Conservation (phyloP, 202 grass and related monocot genomes). For the Eragrostis tef region DNA sequence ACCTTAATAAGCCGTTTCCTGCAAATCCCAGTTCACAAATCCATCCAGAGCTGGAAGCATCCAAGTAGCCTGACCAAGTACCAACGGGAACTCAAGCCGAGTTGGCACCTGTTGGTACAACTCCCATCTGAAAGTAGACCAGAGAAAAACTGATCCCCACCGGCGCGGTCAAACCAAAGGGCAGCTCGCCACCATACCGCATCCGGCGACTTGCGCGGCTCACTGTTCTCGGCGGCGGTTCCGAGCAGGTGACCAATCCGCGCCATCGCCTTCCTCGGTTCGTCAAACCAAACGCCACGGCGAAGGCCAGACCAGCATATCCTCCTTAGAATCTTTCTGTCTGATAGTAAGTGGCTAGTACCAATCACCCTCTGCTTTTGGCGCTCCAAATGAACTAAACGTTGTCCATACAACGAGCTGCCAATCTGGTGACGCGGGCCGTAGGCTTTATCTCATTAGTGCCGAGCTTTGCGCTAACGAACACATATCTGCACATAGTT, state of each 20-base stretch:
- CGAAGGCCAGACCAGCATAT: too few species aligned
- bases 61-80: not conserved
- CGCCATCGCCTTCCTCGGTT: not conserved
- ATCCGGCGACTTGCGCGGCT: not conserved
- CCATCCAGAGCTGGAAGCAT: not conserved
- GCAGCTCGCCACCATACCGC: not conserved
- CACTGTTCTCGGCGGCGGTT: not conserved
- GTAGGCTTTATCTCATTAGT: not conserved
- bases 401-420: too few species aligned
- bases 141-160: not conserved
- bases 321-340: too few species aligned
- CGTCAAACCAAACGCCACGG: conserved; percentile 13
- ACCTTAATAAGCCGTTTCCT: too few species aligned
- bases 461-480: not conserved
- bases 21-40: not conserved
- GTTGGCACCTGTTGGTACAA: not conserved
- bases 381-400: too few species aligned
- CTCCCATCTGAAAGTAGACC: conserved; percentile 17
- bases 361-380: too few species aligned
- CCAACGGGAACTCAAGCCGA: not conserved
- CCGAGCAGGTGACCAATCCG: conserved; percentile 5
- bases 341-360: too few species aligned
- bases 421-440: too few species aligned
- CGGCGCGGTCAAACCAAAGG: conserved; percentile 23
- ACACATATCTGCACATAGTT: not conserved